A percentile compares a stretch with the other conserved stretches of the same genome.
These are phyloP conservation scores for Lactarius vividus DNA, from an alignment of 768 basidiomycete species.

Conservation along the genomic window DNA sequence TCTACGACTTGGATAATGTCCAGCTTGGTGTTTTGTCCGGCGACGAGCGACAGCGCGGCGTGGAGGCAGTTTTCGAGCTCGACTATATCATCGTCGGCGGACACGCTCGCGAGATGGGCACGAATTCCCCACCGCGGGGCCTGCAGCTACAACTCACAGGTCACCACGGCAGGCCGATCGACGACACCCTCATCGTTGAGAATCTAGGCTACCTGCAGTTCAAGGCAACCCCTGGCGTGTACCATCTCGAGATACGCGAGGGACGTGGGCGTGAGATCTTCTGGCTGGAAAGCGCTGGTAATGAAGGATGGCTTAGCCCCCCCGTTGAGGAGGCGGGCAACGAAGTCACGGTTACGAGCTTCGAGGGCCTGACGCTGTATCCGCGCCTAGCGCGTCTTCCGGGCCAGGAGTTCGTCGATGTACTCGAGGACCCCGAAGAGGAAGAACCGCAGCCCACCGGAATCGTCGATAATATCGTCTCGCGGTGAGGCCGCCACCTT, in stretches of 20 bases:
- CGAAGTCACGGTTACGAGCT: constrained; percentile 79
- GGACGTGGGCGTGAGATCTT: constrained; percentile 83
- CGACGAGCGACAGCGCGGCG: constrained; percentile 48
- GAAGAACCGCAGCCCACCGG: constrained; percentile 37
- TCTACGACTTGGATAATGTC: constrained; percentile 95
- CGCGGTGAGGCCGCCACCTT: constrained; percentile 44
- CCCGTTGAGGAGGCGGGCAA: constrained; percentile 64
- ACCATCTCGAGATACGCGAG: constrained; percentile 74
- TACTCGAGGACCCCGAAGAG: constrained; percentile 50
- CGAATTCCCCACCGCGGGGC: constrained; percentile 77
- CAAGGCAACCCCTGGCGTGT: constrained; percentile 88
- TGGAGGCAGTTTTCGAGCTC: constrained; percentile 81
- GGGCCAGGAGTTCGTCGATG: constrained; percentile 82
- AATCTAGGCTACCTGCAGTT: constrained; percentile 97
- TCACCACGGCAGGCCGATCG: constrained; percentile 46
- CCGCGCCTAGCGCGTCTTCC: constrained; percentile 67
- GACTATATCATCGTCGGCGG: constrained; percentile 94
- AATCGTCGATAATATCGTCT: constrained; percentile 47
- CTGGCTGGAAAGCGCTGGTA: constrained; percentile 80
- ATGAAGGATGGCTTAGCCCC: constrained; percentile 84
- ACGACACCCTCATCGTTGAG: constrained; percentile 89
- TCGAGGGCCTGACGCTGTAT: constrained; percentile 87
- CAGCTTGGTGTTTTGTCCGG: constrained; percentile 67
- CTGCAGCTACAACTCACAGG: constrained; percentile 80
- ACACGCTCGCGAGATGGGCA: constrained; percentile 74